Evolutionary conservation across 2,329 filamentous ascomycete species (phyloP).

Genomic region (Nemania serpens): DNA sequence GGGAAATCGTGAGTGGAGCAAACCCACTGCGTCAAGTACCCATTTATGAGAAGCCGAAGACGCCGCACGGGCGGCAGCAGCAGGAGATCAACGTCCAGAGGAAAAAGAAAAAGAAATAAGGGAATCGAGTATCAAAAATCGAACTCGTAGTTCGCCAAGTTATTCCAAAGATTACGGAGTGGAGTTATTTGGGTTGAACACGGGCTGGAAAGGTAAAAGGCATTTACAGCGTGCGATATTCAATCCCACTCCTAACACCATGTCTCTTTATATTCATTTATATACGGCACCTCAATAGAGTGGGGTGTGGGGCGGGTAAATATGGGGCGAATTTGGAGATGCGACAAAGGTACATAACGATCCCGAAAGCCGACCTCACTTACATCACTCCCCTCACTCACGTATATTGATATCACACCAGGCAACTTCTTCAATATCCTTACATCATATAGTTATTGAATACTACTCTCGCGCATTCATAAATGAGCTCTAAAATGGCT

Average conservation of each 20-base stretch:
- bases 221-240: constrained; percentile 31
- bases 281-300: neutral
- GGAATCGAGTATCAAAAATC: constrained; percentile 39
- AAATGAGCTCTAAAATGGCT: constrained; percentile 54
- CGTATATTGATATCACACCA: neutral
- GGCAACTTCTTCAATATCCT: neutral
- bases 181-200: constrained; percentile 34
- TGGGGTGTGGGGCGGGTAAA: neutral
- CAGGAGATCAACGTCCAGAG: neutral
- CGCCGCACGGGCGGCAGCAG: no score
- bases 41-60: no score
- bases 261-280: neutral
- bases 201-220: constrained; percentile 30
- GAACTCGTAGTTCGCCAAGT: constrained; percentile 46
- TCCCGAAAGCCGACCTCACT: constrained; percentile 14
- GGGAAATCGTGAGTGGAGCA: no score
- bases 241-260: constrained; percentile 29
- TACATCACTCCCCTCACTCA: constrained; percentile 16
- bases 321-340: neutral
- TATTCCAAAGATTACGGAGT: constrained; percentile 36
- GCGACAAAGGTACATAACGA: neutral
- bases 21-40: no score
- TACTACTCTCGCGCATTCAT: constrained; percentile 11
- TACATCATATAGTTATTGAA: neutral
- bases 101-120: neutral